Evolutionary conservation across 2,329 filamentous ascomycete genomes (phyloP).

Genomic region (Thielaviopsis musarum): DNA sequence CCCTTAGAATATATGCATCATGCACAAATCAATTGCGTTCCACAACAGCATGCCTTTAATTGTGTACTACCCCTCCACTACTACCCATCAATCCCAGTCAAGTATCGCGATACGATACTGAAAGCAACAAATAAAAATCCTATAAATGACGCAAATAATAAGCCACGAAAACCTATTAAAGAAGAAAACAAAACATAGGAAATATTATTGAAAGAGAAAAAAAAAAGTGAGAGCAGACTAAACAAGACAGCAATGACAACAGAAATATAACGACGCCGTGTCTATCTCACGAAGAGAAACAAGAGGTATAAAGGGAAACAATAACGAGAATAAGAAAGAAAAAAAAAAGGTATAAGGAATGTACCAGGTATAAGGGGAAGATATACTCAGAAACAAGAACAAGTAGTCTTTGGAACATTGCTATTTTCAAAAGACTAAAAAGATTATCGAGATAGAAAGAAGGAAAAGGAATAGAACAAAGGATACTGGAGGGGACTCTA

Average conservation of each 20-base stretch:
- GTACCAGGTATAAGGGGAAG: neutral
- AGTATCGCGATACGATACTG: no score
- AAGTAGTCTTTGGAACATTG: neutral
- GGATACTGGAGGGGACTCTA: neutral
- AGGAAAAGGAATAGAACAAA: neutral
- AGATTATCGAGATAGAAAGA: neutral
- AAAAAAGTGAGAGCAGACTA: no score
- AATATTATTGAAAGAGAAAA: neutral
- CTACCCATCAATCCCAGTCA: no score
- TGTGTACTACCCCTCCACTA: no score
- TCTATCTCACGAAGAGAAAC: neutral
- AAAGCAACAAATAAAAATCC: no score
- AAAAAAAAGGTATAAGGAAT: slow-evolving; percentile 1
- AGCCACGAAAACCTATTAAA: no score
- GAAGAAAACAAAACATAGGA: neutral
- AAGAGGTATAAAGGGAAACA: neutral
- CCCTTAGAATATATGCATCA: no score
- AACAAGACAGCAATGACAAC: no score
- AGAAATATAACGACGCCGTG: neutral
- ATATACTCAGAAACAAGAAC: neutral
- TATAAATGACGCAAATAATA: no score
- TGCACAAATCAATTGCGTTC: no score
- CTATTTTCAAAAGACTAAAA: neutral
- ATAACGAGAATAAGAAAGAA: neutral
- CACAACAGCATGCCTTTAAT: no score